Evolutionary conservation across 768 basidiomycete genomes (phyloP).

Genomic region (Phlebiopsis gigantea): DNA sequence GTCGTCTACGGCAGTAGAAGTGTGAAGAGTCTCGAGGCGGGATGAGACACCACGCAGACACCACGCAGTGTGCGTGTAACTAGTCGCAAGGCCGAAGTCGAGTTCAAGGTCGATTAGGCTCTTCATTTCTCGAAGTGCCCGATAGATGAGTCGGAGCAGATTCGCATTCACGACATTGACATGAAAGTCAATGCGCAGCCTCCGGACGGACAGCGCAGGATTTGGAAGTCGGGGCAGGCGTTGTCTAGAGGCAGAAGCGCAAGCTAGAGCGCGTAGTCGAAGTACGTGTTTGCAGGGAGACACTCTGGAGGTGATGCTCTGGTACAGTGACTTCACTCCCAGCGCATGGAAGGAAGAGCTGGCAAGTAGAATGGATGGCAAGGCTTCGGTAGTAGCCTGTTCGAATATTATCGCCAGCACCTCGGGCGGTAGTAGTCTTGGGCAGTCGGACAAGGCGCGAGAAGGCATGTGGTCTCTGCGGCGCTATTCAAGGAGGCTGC

Average conservation of each 20-base stretch:
- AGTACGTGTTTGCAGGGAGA: neutral
- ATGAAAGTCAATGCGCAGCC: conserved; percentile 41
- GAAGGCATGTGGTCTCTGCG: no score
- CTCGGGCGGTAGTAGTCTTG: conserved; percentile 35
- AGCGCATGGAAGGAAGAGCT: conserved; percentile 25
- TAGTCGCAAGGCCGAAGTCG: conserved; percentile 39
- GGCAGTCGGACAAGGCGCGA: no score
- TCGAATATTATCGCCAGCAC: conserved; percentile 29
- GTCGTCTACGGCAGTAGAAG: conserved; percentile 49
- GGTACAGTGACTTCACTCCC: conserved; percentile 32
- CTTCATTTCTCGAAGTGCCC: conserved; percentile 34
- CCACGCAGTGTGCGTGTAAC: conserved; percentile 37
- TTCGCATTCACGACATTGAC: conserved; percentile 36
- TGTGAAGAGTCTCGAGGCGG: conserved; percentile 42
- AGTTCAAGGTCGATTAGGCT: conserved; percentile 40
- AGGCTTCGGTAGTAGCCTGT: conserved; percentile 22
- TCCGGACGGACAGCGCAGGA: conserved; percentile 36
- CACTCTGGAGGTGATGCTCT: conserved; percentile 26
- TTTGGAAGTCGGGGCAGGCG: conserved; percentile 24
- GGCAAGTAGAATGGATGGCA: conserved; percentile 21
- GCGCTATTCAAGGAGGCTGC: no score
- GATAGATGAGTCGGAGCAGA: conserved; percentile 45
- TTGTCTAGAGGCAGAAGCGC: conserved; percentile 28
- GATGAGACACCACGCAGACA: conserved; percentile 42
- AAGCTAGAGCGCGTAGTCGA: conserved; percentile 31